These are phyloP conservation scores for Cynara cardunculus DNA, from an alignment of 129 eudicot genomes.

Conservation along the genomic window DNA sequence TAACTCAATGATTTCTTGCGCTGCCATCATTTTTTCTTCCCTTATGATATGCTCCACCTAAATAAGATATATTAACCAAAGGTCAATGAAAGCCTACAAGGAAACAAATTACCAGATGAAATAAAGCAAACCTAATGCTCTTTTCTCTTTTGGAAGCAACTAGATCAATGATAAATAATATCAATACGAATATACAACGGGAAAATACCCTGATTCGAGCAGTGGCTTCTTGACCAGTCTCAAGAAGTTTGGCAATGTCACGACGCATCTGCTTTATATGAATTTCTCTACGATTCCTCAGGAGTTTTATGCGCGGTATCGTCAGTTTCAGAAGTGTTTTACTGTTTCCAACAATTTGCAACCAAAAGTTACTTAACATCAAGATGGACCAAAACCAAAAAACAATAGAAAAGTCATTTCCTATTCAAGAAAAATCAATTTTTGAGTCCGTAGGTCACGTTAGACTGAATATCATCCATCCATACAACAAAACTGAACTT, in stretches of 20 bases:
- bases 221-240: constrained; percentile 98
- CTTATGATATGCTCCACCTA: constrained; percentile 96
- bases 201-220: constrained; percentile 80
- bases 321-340: constrained; percentile 79
- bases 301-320: constrained; percentile 82
- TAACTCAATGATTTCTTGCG: constrained; percentile 91
- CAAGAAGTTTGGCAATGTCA: constrained; percentile 90
- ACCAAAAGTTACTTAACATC: neutral
- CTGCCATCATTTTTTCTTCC: constrained; percentile 99
- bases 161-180: neutral
- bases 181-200: neutral
- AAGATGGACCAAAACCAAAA: neutral
- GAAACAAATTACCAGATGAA: neutral
- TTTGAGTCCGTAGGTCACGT: neutral
- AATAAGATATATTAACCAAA: neutral
- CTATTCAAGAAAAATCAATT: neutral
- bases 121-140: neutral
- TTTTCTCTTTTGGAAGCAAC: neutral
- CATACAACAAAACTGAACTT: neutral
- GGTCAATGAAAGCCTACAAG: neutral
- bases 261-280: constrained; percentile 93
- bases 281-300: constrained; percentile 90
- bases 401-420: neutral
- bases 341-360: constrained; percentile 40
- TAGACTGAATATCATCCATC: neutral